phyloP scores from a whole-genome alignment of 371 early-diverging fungal species.

The Syncephalastrum racemosum region DNA sequence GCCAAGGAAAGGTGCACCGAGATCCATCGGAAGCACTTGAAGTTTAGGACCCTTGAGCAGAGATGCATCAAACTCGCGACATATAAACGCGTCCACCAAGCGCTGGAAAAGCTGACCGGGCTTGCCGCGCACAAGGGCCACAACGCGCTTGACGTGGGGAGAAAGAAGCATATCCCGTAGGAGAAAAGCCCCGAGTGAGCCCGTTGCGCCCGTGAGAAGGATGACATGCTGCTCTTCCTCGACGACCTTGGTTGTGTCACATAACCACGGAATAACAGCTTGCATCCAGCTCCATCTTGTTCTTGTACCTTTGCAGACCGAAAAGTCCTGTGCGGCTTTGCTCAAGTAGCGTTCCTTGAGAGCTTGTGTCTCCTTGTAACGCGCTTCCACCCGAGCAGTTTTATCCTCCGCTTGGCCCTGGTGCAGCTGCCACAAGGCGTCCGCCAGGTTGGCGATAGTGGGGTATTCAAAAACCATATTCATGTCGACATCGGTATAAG shows the following conservation, averaged over 20 bases:
- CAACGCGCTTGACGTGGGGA: conserved; percentile 20
- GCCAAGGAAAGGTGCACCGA: conserved; percentile 23
- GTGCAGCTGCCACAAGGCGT: neutral
- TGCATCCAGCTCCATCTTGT: no score
- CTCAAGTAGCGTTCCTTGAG: conserved; percentile 12
- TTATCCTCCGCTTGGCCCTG: neutral
- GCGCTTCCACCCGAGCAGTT: conserved; percentile 8
- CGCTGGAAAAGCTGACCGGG: conserved; percentile 7
- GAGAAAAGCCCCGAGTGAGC: conserved; percentile 30
- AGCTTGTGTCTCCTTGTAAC: conserved; percentile 10
- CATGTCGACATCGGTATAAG: conserved; percentile 22
- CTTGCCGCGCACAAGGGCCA: conserved; percentile 24
- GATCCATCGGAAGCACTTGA: conserved; percentile 6
- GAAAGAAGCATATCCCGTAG: conserved; percentile 22
- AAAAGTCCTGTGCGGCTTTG: conserved; percentile 24
- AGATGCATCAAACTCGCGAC: conserved; percentile 14
- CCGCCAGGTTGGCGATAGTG: conserved; percentile 16
- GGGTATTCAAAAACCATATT: conserved; percentile 38
- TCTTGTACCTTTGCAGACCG: neutral
- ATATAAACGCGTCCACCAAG: conserved; percentile 16
- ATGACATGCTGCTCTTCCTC: conserved; percentile 19
- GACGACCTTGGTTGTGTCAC: neutral
- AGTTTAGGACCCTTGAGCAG: conserved; percentile 3
- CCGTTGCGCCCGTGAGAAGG: conserved; percentile 41
- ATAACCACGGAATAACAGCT: no score